Evolutionary conservation across 495 filamentous ascomycete genomes (phyloP), one percentile per base, ranked within the genome.

Genomic region (Neurospora africana): DNA sequence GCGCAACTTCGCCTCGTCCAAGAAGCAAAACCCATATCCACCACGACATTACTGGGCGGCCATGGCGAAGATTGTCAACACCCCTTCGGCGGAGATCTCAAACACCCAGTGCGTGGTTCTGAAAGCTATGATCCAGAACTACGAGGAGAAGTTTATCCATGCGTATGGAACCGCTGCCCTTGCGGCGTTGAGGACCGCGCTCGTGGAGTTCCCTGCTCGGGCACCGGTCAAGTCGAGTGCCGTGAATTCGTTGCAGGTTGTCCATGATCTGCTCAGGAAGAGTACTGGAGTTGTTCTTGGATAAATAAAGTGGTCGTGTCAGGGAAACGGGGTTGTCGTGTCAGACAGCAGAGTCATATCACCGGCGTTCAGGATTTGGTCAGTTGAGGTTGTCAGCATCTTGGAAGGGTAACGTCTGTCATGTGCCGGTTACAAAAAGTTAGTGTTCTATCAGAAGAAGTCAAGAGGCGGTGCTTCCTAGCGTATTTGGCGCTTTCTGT

Each of bases 81-180:
- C 92, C 0, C 90, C 93, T 1, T 72, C 88, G 0, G 74, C 80
- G 3, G 86, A 92, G 67, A 83, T 93, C 15, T 91, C 89, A 30
- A 86, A 90, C 58, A 96, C 92, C 0, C 96, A 98, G 70, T 89
- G 90, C 72, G 84, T 91, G 23, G 87, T 95, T 5, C 86, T 99
- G 10, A 89, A 91, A 69, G 86, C 89, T 0, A 89, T 98, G 86
- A 83, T 98, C 13, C 86, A 91, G 33, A 85, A 87, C 19, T 91
- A 88, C 36, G 91, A 89, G 27, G 84, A 86, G 36, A 89, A 89
- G 68, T 91, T 98, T 72, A 79, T 97, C 7, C 82, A 84, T 0
- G 90, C 92, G 72, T 99, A 92, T 78, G 95, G 94, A 3, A 87
- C 86, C 38, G 85, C 89, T 7, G 94, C 88, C 0, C 73, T 90